Base-by-base conservation (phyloP, 2,329 filamentous ascomycete genomes). In the Aspergillus sp. region DNA sequence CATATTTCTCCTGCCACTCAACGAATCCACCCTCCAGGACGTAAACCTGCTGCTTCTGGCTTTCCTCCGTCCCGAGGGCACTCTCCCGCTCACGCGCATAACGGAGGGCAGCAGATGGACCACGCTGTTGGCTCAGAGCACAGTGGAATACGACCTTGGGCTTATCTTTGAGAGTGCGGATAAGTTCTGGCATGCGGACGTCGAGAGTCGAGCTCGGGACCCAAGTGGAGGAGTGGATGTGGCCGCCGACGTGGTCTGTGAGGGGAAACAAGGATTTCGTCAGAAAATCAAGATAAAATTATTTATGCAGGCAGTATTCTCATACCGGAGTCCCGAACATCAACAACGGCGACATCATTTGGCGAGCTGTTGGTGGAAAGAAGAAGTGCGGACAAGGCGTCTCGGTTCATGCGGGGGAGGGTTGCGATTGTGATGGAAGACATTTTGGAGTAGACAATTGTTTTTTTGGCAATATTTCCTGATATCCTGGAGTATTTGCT, bases 141-240 rank as follows among this genome's bases (percentile, higher is more conserved):
- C 93, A 98, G 71, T 98, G 93, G 66, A 98, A 98, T 1, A 98
- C 81, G 10, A 98, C 89, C 8, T 78, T 85, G 44, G 93, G 81
- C 66, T 89, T 90, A 60, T 85, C 82, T 52, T 81, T 73, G 38
- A 96, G 78, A 35, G 78, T 82, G 44, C 88, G 82, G 9, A 95
- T 76, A n/a, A 98, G 80, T 50, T 90, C 88, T 0, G 90, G 86
- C 66, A 93, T 81, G 53, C 78, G 81, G 61, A 80, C 79, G 57
- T 95, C 88, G 39, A 97, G 78, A 12, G 81, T 79, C 37, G 70
- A 70, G 40, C 80, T 86, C 0, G 93, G 90, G 9, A 88, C 77
- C 74, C 95, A 88, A 40, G 77, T 80, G 30, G 84, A 86, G 46
- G 82, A 81, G 47, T 76, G 76, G 68, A 97, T 96, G 69, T 96